Evolutionary conservation across 768 basidiomycete species (phyloP).

Genomic region (Zangia roseola): DNA sequence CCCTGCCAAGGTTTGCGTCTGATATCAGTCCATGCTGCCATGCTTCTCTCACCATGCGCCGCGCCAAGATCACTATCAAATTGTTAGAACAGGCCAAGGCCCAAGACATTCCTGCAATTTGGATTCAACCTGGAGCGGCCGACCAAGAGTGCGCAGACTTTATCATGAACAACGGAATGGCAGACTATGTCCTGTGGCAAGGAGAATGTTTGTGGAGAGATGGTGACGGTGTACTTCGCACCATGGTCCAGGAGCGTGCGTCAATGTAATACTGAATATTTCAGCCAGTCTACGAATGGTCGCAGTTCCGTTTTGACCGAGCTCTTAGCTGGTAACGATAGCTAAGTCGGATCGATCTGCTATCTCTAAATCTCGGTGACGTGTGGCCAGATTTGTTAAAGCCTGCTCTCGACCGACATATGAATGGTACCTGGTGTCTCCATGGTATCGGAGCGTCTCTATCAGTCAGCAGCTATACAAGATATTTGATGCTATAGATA

Average conservation of each 20-base stretch:
- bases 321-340: background rate
- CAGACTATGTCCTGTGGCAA: constrained; percentile 70
- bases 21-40: background rate
- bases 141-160: constrained; percentile 61
- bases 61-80: constrained; percentile 63
- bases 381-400: too few species aligned
- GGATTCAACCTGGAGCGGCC: constrained; percentile 90
- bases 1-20: constrained; percentile 55
- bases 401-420: background rate
- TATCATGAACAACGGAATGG: constrained; percentile 62
- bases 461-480: background rate
- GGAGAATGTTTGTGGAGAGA: constrained; percentile 82
- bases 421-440: background rate
- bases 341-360: background rate
- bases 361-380: background rate
- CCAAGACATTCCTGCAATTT: constrained; percentile 72
- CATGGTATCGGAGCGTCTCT: background rate
- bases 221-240: constrained; percentile 55
- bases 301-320: background rate
- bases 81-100: constrained; percentile 65
- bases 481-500: constrained; percentile 32
- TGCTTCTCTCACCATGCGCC: background rate
- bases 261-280: constrained; percentile 19
- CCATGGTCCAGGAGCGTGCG: constrained; percentile 22
- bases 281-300: background rate